Base-by-base conservation (phyloP, 2,329 filamentous ascomycete genomes). In the Talaromyces sp. region DNA sequence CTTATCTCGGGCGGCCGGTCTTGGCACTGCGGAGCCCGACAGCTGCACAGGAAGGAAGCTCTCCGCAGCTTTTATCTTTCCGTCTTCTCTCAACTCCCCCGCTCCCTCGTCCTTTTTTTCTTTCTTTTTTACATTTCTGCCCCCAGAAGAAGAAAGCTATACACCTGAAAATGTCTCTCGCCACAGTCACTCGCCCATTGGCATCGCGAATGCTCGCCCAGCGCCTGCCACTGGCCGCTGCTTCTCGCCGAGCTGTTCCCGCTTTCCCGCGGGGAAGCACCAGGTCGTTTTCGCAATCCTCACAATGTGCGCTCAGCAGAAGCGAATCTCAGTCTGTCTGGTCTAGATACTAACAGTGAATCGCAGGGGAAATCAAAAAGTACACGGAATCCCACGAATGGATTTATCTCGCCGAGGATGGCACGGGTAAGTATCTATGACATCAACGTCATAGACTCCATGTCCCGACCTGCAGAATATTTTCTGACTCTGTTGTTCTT, bases 371-470 rank as follows among this genome's bases (percentile, higher is more conserved):
- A 65, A 70, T 74, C 57, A 93, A 94, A 80, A 90, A 88, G 75
- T 99, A 96, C 83, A 97, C 94, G 66, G 89, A 92, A 75, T 93
- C 97, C 74, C 94, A 99, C 82, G 94, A 99, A 81, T 99, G 94
- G 94, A 87, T 99, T 74, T 92, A 97, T 77, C 80, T 96, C 62
- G 88, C 87, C 60, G 86, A 85, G 56, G 90, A 95, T 78, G 87
- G 88, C 74, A 88, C 88, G 55, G 92, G 90, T 81, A 85, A 57
- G 59, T 61, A 1, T 14, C 55, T 50, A 31, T 48, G 41, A 31
- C 32, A n/a, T 38, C 21, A 41, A 46, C 43, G 43, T 46, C 43
- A 46, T 46, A 46, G 43, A 46, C 7, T 46, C 19, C 38, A 51
- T 59, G 31, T 50, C 48, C 14, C 55, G 51, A 9, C 17, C 17